phyloP scores from a whole-genome alignment of 768 basidiomycete species.

The Termitomyces sp. region DNA sequence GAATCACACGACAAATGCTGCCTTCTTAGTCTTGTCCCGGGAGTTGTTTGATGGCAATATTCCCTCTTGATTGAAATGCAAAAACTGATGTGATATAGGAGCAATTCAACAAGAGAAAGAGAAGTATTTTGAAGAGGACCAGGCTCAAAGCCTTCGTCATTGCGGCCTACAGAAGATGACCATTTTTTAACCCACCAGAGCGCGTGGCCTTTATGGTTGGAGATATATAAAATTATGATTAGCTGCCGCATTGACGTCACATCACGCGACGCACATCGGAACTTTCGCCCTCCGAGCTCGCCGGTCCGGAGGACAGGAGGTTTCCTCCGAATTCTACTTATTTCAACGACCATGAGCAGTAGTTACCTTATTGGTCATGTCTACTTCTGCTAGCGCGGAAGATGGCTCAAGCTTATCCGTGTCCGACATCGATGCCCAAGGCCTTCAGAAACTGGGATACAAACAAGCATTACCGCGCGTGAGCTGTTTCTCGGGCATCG shows the following conservation, averaged over 20 bases:
- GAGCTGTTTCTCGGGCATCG: not conserved
- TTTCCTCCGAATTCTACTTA: not conserved
- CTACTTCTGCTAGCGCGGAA: constrained; percentile 2
- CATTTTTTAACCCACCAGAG: not conserved
- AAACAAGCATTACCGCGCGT: constrained; percentile 51
- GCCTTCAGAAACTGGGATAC: constrained; percentile 48
- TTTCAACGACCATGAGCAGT: not conserved
- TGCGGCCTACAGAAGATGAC: too few relatives aligned
- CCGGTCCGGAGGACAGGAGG: not conserved
- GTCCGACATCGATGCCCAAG: constrained; percentile 18
- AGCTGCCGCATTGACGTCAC: not conserved
- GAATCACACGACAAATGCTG: not conserved
- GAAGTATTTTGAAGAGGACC: not conserved
- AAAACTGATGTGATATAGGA: not conserved
- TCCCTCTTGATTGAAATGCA: not conserved
- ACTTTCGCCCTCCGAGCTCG: not conserved
- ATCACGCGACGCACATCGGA: not conserved
- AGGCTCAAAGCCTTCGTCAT: not conserved
- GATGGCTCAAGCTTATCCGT: not conserved
- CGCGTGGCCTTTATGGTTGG: too few relatives aligned
- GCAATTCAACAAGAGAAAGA: not conserved
- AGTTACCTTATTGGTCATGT: not conserved
- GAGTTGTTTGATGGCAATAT: not conserved
- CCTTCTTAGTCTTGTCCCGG: not conserved
- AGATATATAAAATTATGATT: too few relatives aligned